Conservation (phyloP, 129 eudicot genomes). For the Apium graveolens region DNA sequence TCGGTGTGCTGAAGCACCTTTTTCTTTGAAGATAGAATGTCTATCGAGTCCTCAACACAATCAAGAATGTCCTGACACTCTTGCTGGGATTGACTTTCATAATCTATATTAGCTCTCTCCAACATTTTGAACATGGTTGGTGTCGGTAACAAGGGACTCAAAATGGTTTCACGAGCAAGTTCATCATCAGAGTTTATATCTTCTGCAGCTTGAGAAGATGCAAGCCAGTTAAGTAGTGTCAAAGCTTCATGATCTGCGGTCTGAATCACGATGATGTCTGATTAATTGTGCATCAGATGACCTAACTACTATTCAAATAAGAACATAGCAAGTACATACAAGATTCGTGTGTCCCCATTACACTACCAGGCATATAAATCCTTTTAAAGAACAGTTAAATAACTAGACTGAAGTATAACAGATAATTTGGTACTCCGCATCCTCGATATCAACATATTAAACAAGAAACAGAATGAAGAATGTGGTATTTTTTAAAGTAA, state of each 20-base stretch:
- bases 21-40: constrained; percentile 24
- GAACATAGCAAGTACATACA: neutral
- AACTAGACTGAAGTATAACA: neutral
- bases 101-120: constrained; percentile 84
- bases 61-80: constrained; percentile 99
- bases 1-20: constrained; percentile 16
- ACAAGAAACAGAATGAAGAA: neutral
- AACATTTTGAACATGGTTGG: constrained; percentile 60
- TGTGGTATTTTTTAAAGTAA: neutral
- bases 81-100: constrained; percentile 69
- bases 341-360: neutral
- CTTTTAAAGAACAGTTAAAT: neutral
- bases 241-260: constrained; percentile 65
- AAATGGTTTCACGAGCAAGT: constrained; percentile 66
- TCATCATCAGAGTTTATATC: constrained; percentile 97
- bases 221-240: constrained; percentile 87
- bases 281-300: constrained; percentile 10
- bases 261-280: constrained; percentile 18
- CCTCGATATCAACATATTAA: neutral
- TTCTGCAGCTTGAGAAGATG: constrained; percentile 97
- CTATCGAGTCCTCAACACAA: constrained; percentile 46
- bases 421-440: neutral
- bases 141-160: constrained; percentile 79
- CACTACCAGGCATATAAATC: neutral
- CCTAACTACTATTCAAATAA: neutral